Conservation (phyloP, 2,329 filamentous ascomycete genomes). For the Microdochium trichocladiopsis region DNA sequence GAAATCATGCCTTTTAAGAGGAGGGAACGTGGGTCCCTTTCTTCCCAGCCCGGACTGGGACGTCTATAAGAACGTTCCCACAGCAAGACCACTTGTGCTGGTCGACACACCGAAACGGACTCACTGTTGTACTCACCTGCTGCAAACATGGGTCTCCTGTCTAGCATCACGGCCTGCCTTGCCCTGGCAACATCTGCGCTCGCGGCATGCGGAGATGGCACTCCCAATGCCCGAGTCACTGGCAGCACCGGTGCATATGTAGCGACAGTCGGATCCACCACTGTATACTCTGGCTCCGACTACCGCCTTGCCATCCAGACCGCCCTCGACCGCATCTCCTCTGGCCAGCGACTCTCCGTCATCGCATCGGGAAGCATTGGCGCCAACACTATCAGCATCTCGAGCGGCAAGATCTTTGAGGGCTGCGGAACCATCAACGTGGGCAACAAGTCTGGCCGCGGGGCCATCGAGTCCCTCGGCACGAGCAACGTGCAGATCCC, state of each 20-base stretch:
- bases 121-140: not conserved
- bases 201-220: conserved; percentile 38
- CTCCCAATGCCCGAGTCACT: conserved; percentile 36
- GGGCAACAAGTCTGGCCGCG: conserved; percentile 31
- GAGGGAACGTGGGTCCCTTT: too few relatives aligned
- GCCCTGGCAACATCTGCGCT: not conserved
- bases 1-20: too few relatives aligned
- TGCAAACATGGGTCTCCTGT: not conserved
- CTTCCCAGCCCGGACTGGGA: too few relatives aligned
- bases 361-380: conserved; percentile 49
- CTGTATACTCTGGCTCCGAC: conserved; percentile 44
- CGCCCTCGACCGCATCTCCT: conserved; percentile 41
- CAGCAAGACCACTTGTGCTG: too few relatives aligned
- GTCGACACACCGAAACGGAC: too few relatives aligned
- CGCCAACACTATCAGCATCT: conserved; percentile 41
- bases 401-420: conserved; percentile 48
- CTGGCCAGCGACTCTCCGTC: conserved; percentile 45
- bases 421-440: conserved; percentile 50
- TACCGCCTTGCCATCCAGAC: conserved; percentile 47
- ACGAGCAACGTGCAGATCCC: conserved; percentile 43
- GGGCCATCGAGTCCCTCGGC: conserved; percentile 45
- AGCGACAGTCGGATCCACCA: conserved; percentile 33
- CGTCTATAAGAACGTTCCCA: too few relatives aligned
- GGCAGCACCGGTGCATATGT: conserved; percentile 36
- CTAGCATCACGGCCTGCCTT: not conserved